Evolutionary conservation across 345 rosid species (phyloP), one percentile per base, ranked within the genome.

Genomic region (Mangifera indica): DNA sequence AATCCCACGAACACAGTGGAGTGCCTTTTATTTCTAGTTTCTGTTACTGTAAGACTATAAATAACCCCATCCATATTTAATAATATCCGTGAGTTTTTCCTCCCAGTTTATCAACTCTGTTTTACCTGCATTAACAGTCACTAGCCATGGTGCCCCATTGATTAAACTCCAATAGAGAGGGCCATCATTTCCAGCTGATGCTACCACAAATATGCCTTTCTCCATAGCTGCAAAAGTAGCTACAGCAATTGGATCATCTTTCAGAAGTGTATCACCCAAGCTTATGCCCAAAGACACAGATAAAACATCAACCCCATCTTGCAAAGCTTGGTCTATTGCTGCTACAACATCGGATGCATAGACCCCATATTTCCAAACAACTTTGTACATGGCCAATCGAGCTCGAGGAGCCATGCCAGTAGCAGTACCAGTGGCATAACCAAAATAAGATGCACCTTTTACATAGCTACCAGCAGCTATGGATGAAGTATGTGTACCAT

Each of bases 131-230:
- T 78, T 86, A 22, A 79, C 83, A 0, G 88, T 85, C 40, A 72
- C 22, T 26, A 79, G 22, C 88, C 88, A 85, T 1, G 82, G 88
- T 0, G 84, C 83, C 2, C 88, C 88, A 52, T 85, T 85, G 29
- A 74, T 66, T 65, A 74, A 18, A 3, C 75, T 68, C 71, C 76
- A 70, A 21, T 57, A 76, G 0, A 0, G 2, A 6, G 86, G 79
- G 0, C 88, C 88, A 10, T 75, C 78, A 40, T 85, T 85, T 69
- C 86, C 88, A 10, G 88, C 86, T 4, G 86, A 79, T 70, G 88
- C 83, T 57, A 65, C 81, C 3, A 85, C 88, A 45, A 79, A 59
- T 51, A 85, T 60, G 18, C 80, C 80, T 68, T 63, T 81, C 44
- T 79, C 69, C 55, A 73, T 62, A 2, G 86, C 83, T 1, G 86